Evolutionary conservation across 2,329 filamentous ascomycete genomes (phyloP).

Genomic region (Colletotrichum graminicola): DNA sequence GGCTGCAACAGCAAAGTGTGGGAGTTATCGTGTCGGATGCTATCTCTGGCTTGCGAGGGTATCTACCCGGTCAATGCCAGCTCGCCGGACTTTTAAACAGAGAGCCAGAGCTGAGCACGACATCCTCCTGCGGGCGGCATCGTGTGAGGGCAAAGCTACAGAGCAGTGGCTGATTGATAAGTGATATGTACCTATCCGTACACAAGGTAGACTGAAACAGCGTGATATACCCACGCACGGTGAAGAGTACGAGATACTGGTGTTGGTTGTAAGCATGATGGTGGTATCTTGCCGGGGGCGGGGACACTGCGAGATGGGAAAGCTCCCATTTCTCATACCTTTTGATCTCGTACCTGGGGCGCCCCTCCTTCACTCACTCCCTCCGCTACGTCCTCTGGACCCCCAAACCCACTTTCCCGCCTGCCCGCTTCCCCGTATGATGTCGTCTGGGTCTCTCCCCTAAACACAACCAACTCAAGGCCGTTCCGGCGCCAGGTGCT

Average conservation of each 20-base stretch:
- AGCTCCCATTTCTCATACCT: not conserved
- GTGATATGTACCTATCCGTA: not conserved
- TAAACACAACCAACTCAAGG: not conserved
- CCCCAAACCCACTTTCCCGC: constrained; percentile 19
- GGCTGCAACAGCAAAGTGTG: constrained; percentile 16
- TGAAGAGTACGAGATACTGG: not conserved
- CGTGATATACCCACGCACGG: not conserved
- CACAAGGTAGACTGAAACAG: constrained; percentile 12
- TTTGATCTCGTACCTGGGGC: not conserved
- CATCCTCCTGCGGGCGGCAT: not conserved
- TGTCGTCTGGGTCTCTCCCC: not conserved
- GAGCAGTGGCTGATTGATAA: too few species aligned
- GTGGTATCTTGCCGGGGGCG: constrained; percentile 14
- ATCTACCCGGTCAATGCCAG: not conserved
- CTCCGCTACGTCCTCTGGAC: too few species aligned
- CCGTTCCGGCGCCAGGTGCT: not conserved
- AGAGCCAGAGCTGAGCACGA: not conserved
- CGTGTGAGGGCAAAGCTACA: not conserved
- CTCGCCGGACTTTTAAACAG: not conserved
- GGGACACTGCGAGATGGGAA: constrained; percentile 12
- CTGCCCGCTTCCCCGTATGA: constrained; percentile 28
- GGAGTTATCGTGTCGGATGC: not conserved
- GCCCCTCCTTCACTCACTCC: constrained; percentile 4
- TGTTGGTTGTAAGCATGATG: not conserved
- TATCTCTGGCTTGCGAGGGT: not conserved